phyloP scores from a whole-genome alignment of 208 protist species.

The Herpetomonas tarakana region DNA sequence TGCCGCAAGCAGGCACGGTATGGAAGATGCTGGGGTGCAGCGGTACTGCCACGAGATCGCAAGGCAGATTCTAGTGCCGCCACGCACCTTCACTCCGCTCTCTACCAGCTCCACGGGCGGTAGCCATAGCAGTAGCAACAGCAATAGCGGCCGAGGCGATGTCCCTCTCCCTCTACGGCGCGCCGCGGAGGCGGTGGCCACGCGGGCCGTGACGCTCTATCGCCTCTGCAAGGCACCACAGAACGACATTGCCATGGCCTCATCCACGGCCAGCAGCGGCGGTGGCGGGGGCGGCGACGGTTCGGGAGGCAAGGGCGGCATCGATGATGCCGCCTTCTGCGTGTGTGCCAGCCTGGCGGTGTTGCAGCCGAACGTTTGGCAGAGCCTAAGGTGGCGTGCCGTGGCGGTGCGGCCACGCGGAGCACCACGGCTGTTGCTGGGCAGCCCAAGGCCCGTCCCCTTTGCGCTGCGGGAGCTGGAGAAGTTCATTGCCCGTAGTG shows the following conservation, averaged over 20 bases:
- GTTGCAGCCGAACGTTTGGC: constrained; percentile 44
- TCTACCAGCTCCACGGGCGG: neutral
- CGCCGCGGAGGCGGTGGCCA: constrained; percentile 19
- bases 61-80: neutral
- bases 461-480: constrained; percentile 43
- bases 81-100: neutral
- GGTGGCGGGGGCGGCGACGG: constrained; percentile 11
- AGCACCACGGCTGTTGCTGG: constrained; percentile 39
- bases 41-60: neutral
- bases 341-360: constrained; percentile 45
- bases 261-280: neutral
- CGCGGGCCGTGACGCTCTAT: constrained; percentile 53
- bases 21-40: neutral
- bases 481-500: constrained; percentile 48
- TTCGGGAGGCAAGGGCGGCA: constrained; percentile 13
- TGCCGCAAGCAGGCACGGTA: no score
- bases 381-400: constrained; percentile 31
- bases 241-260: neutral
- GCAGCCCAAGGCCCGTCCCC: constrained; percentile 26
- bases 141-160: no score
- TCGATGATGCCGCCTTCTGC: constrained; percentile 66
- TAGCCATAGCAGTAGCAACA: no score
- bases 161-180: no score
- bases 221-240: constrained; percentile 33
- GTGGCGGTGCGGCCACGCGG: constrained; percentile 35